phyloP scores from a whole-genome alignment of 495 filamentous ascomycete species.

The Paragyromitra xinjiangensis region DNA sequence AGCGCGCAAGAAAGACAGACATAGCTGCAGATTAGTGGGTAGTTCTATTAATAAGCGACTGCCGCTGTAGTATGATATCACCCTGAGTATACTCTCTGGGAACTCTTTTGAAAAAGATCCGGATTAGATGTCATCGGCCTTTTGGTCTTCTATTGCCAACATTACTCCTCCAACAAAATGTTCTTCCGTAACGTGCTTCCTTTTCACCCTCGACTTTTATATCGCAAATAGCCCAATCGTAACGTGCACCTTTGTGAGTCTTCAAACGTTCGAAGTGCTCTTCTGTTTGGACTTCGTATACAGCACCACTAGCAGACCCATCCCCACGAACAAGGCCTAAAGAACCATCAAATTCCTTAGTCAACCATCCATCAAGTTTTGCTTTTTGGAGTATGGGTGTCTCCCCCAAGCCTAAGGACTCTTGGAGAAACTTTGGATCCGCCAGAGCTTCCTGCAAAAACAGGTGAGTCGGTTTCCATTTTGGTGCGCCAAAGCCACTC shows the following conservation, averaged over 20 bases:
- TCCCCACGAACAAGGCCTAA: neutral
- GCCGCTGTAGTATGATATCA: neutral
- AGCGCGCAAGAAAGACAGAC: neutral
- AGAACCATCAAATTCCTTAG: neutral
- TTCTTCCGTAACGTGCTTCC: neutral
- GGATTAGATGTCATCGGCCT: neutral
- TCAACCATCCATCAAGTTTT: neutral
- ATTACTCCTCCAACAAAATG: neutral
- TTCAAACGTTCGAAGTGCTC: neutral
- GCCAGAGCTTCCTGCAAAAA: neutral
- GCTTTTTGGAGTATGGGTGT: neutral
- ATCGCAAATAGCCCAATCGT: constrained; percentile 2
- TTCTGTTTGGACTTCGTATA: neutral
- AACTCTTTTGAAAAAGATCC: neutral
- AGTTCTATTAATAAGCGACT: neutral
- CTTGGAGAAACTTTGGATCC: neutral
- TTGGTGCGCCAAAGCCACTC: neutral
- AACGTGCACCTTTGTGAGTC: neutral
- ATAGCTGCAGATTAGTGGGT: neutral
- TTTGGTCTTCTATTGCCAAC: neutral
- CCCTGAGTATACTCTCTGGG: too few species aligned
- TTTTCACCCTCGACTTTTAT: neutral
- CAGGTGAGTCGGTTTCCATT: neutral
- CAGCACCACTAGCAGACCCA: neutral
- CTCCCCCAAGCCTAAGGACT: neutral